Percentiles rank a stretch among this genome's conserved stretches.
phyloP scores from a whole-genome alignment of 2,329 filamentous ascomycete genomes.

The Diaporthe australafricana region DNA sequence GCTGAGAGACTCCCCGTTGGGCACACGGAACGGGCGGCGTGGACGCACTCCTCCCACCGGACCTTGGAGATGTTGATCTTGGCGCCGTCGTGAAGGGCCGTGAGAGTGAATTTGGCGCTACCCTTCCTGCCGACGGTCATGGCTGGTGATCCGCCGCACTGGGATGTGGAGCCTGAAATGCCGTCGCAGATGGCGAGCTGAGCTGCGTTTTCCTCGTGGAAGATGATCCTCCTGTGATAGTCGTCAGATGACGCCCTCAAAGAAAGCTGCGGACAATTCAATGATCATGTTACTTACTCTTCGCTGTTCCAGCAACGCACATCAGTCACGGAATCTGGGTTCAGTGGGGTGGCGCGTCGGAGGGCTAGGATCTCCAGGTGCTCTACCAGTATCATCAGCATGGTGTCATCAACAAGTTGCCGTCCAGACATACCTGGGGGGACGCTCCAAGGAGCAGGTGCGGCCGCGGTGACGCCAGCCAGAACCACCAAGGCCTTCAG shows the following conservation, averaged over 20 bases:
- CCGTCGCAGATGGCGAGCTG: conserved; percentile 71
- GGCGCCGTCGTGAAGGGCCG: conserved; percentile 53
- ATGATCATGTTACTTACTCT: conserved; percentile 48
- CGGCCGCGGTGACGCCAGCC: conserved; percentile 44
- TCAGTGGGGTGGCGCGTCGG: conserved; percentile 52
- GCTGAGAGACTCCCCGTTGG: conserved; percentile 60
- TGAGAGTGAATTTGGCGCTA: conserved; percentile 60
- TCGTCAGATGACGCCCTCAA: conserved; percentile 26
- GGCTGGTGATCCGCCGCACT: conserved; percentile 56
- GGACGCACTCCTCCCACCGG: conserved; percentile 65
- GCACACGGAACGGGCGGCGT: conserved; percentile 63
- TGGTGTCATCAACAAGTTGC: not conserved
- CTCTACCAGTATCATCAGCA: conserved; percentile 36
- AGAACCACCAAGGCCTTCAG: conserved; percentile 47
- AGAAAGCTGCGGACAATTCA: not conserved
- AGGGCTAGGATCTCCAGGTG: conserved; percentile 58
- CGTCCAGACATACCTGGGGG: conserved; percentile 29
- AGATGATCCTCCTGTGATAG: conserved; percentile 52
- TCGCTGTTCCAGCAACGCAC: conserved; percentile 55
- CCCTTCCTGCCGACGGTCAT: conserved; percentile 59
- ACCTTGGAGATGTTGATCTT: conserved; percentile 66
- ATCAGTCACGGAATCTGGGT: conserved; percentile 54
- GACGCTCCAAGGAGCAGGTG: conserved; percentile 36
- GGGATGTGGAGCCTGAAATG: conserved; percentile 57
- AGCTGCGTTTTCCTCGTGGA: conserved; percentile 69